Evolutionary conservation across 2,329 filamentous ascomycete genomes (phyloP), one percentile per base, ranked within the genome.

Genomic region (Juglanconis oblonga): DNA sequence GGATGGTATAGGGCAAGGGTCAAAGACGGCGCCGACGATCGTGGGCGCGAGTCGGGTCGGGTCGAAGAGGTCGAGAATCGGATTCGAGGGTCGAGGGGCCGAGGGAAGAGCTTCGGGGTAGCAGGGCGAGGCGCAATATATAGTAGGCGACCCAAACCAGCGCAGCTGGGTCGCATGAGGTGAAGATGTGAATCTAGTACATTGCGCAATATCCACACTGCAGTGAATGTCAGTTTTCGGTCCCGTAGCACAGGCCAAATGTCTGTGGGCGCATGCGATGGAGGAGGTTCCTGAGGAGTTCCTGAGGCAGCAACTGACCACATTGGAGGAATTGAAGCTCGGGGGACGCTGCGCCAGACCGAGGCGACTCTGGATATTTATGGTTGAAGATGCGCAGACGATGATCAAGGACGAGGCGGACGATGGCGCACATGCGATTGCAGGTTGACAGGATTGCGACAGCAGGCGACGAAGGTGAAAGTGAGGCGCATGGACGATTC

Each of bases 111-210:
- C 40, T 49, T 35, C 24, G 63, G 45, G 40, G 29, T 40, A 13
- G 24, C 24, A 29, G 52, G 17, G 45, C 48, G 56, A 61, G 52
- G 58, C 52, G 52, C 57, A 36, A 53, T 59, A 55, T 54, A 33
- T 52, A 61, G 14, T 35, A 35, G 64, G 64, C 64, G 67, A 65
- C 68, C 67, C 68, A 68, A 71, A 70, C 70, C 69, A 68, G 71
- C 67, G 70, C 70, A 63, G 67, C 67, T 66, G 69, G 73, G 70
- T 73, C 72, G 69, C 71, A 72, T 68, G 66, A 66, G 66, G 61
- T 64, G 62, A 64, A 36, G 14, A 50, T 3, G 52, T 11, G 42
- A 64, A 62, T 65, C 67, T 68, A 72, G 68, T 73, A 73, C 71
- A 74, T 74, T 60, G 70, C 69, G 72, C 56, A 47, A 45, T 48